phyloP scores from a whole-genome alignment of 1,284 basidiomycete genomes.

The Sporisorium reilianum region DNA sequence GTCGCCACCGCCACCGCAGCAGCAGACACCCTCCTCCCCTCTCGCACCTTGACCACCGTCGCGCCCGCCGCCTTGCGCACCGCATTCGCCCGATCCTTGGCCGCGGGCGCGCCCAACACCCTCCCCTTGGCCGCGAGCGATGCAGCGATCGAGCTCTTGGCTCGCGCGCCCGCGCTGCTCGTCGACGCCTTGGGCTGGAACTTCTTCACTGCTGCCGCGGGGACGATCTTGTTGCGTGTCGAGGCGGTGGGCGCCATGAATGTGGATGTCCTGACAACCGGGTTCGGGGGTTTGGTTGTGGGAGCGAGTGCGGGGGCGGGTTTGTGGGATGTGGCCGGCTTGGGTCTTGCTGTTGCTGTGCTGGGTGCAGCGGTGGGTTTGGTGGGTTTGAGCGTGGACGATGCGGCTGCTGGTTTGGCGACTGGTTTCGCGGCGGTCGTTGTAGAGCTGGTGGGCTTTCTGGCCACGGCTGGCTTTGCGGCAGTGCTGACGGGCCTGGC shows the following conservation, averaged over 20 bases:
- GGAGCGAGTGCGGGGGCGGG: not conserved
- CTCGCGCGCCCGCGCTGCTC: not conserved
- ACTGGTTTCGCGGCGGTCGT: not conserved
- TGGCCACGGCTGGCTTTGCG: not conserved
- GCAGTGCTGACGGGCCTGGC: not conserved
- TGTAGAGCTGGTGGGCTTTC: slow-evolving; percentile 4
- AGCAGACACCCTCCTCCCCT: slow-evolving; percentile 13
- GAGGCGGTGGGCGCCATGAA: slow-evolving; percentile 38
- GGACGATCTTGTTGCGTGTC: slow-evolving; percentile 42
- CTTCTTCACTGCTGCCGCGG: slow-evolving; percentile 22
- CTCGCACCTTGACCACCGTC: slow-evolving; percentile 22
- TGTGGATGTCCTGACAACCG: slow-evolving; percentile 8
- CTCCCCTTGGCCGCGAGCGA: slow-evolving; percentile 31
- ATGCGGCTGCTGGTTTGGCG: slow-evolving; percentile 6
- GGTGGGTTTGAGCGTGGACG: not conserved
- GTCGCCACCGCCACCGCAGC: not conserved
- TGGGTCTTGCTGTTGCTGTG: slow-evolving; percentile 12
- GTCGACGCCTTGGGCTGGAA: slow-evolving; percentile 30
- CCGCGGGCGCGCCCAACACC: slow-evolving; percentile 16
- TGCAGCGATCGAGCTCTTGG: slow-evolving; percentile 33
- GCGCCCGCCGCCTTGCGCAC: slow-evolving; percentile 19
- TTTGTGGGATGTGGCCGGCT: not conserved
- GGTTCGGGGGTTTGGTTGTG: not conserved
- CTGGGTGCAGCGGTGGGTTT: slow-evolving; percentile 4
- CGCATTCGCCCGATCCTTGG: slow-evolving; percentile 8